Percentiles rank a stretch among this genome's conserved stretches.
phyloP scores from a whole-genome alignment of 306 rosid genomes.

The Alnus rubra region DNA sequence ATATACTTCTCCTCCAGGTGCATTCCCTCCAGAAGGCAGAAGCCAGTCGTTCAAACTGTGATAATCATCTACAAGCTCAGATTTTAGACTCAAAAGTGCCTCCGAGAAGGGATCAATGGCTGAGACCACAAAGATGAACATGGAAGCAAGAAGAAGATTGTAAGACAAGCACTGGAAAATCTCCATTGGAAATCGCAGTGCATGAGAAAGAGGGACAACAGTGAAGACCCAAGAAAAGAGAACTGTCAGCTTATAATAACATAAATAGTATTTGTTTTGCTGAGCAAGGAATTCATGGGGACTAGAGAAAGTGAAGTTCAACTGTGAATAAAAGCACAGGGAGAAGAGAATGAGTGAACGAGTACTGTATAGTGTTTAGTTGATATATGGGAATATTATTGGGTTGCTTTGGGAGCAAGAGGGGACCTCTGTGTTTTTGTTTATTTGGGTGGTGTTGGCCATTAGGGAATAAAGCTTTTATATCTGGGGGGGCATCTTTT shows the following conservation, averaged over 20 bases:
- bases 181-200: constrained; percentile 74
- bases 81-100: constrained; percentile 74
- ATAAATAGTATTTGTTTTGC: constrained; percentile 38
- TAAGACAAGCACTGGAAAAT: constrained; percentile 45
- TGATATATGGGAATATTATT: constrained; percentile 48
- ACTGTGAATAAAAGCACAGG: constrained; percentile 29
- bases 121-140: constrained; percentile 39
- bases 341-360: constrained; percentile 42
- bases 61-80: constrained; percentile 58
- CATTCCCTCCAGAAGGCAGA: constrained; percentile 41
- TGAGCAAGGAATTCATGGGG: constrained; percentile 75
- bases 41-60: constrained; percentile 70
- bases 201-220: constrained; percentile 38
- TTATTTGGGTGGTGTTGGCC: constrained; percentile 67
- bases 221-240: constrained; percentile 43
- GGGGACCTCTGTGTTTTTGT: constrained; percentile 59
- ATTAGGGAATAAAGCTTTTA: constrained; percentile 57
- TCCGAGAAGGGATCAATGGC: constrained; percentile 67
- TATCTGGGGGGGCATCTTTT: constrained; percentile 38
- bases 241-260: constrained; percentile 42
- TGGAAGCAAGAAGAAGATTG: constrained; percentile 43
- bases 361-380: constrained; percentile 29
- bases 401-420: constrained; percentile 49
- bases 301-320: constrained; percentile 55
- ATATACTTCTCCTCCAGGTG: constrained; percentile 44